phyloP scores from a whole-genome alignment of 2,329 filamentous ascomycete genomes.

The Sporothrix brunneoviolacea region DNA sequence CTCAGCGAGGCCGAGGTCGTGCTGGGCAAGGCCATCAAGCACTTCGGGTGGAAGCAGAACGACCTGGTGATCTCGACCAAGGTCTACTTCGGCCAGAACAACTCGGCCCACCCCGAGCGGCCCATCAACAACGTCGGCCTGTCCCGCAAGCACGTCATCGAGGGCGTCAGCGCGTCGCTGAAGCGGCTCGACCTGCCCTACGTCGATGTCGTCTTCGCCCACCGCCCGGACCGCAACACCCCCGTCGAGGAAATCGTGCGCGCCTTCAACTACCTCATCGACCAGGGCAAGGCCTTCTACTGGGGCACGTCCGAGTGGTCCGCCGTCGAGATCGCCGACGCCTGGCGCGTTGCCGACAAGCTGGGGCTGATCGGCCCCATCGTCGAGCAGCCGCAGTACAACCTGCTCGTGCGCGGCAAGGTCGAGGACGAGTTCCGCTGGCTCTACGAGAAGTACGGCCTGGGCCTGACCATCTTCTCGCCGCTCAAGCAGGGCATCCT shows the following conservation, averaged over 20 bases:
- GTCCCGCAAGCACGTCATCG: slow-evolving; percentile 55
- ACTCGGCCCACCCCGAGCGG: slow-evolving; percentile 11
- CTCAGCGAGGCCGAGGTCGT: slow-evolving; percentile 43
- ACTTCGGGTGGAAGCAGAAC: slow-evolving; percentile 46
- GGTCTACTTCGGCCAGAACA: slow-evolving; percentile 19
- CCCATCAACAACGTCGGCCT: slow-evolving; percentile 54
- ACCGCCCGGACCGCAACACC: slow-evolving; percentile 59
- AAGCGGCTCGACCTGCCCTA: slow-evolving; percentile 51
- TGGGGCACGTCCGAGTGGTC: slow-evolving; percentile 68
- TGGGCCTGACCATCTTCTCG: slow-evolving; percentile 48
- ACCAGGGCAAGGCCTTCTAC: slow-evolving; percentile 61
- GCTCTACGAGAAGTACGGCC: slow-evolving; percentile 48
- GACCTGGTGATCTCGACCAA: slow-evolving; percentile 50
- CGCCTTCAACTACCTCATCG: slow-evolving; percentile 64
- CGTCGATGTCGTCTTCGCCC: slow-evolving; percentile 64
- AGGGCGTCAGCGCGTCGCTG: slow-evolving; percentile 52
- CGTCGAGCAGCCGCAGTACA: slow-evolving; percentile 64
- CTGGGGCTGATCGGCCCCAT: slow-evolving; percentile 56
- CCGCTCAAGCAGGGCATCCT: slow-evolving; percentile 51
- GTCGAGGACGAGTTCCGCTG: slow-evolving; percentile 55
- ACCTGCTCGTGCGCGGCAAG: slow-evolving; percentile 53
- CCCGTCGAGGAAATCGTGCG: slow-evolving; percentile 66
- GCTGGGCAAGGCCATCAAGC: slow-evolving; percentile 46
- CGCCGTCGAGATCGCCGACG: slow-evolving; percentile 60
- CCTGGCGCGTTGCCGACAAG: slow-evolving; percentile 52